Base-by-base conservation (phyloP, 345 rosid genomes). In the Schrenkiella parvula region DNA sequence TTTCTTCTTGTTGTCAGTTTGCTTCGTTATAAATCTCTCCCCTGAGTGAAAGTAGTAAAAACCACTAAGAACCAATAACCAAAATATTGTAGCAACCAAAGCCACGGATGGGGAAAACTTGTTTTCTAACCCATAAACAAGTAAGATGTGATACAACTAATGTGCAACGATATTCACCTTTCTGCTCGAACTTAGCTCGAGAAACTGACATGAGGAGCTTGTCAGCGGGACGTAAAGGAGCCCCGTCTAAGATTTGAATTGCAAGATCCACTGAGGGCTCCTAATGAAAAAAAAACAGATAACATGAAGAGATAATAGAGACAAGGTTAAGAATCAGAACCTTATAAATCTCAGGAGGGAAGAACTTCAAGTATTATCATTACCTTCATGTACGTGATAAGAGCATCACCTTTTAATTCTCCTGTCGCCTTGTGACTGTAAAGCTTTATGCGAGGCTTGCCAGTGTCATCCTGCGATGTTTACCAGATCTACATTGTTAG, bases 181-280 rank as follows among this genome's bases (percentile, higher is more conserved):
- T 95, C 84, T 92, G 97, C 85, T 92, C 89, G 72, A 95, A 92
- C 73, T 88, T 87, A 61, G 99, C 99, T 75, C 22, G 82, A 69
- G 83, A 83, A 57, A 92, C 99, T 0, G 96, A 84, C 95, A 95
- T 92, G 31, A 82, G 86, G 46, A 85, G 75, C 70, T 83, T 86
- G 71, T 89, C 98, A 77, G 78, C 87, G 1, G 87, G 92, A 28
- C 96, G 97, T 19, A 95, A 82, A n/a, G 99, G 88, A 71, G 92
- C 70, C 60, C 97, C 99, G 62, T 92, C 99, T 86, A 95, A 82
- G 72, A 95, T 85, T 85, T 95, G 84, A 58, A 84, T 55, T 23
- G 99, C 99, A 74, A 95, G 78, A 79, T 84, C 96, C 76, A 95
- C 99, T 29, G 99, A 95, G 23, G 98, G 98, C 72, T 95, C 99